Base-by-base conservation (phyloP, 2,329 filamentous ascomycete species). In the Ceratocystis albifundus region DNA sequence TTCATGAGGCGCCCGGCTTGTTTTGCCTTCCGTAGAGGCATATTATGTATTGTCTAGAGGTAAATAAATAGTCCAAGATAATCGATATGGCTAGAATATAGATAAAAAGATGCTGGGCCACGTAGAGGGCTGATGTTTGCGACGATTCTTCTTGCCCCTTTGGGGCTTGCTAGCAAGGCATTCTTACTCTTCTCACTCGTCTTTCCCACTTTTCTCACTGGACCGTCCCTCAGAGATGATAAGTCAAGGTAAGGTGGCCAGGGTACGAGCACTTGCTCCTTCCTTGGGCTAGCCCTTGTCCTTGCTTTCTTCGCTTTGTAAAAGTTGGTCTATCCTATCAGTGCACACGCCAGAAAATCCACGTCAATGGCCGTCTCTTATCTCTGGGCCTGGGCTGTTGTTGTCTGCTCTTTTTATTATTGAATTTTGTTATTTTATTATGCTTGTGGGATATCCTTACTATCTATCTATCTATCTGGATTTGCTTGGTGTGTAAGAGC, bases 331-430 rank as follows among this genome's bases (percentile, higher is more conserved):
- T 55, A 30, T 55, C 50, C 50, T 55, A 30, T 55, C 50, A 55
- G 50, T 55, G 50, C 50, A 55, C 50, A 55, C 50, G 50, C 50
- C 50, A 55, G 50, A 10, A 20, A 55, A 55, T 55, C 50, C 50
- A 55, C 22, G 50, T 55, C 50, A 55, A 55, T 30, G 50, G 50
- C 8, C 1, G 50, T 55, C 50, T 55, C 50, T 55, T 55, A 55
- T 55, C 50, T 55, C 50, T 55, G 50, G 50, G 50, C 50, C 50
- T 55, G 50, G 50, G 50, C 50, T 55, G 25, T 55, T 55, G 20
- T 30, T 55, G 36, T 1, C 10, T 41, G 36, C 36, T 41, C 12
- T 41, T 41, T 4, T 41, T 41, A 41, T 41, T 41, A 41, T 41
- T n/a, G n/a, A n/a, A 41, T 41, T 41, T 41, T 12, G 36, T 41